These are phyloP conservation scores for Linum usitatissimum DNA, from an alignment of 345 rosid species.

Conservation along the genomic window DNA sequence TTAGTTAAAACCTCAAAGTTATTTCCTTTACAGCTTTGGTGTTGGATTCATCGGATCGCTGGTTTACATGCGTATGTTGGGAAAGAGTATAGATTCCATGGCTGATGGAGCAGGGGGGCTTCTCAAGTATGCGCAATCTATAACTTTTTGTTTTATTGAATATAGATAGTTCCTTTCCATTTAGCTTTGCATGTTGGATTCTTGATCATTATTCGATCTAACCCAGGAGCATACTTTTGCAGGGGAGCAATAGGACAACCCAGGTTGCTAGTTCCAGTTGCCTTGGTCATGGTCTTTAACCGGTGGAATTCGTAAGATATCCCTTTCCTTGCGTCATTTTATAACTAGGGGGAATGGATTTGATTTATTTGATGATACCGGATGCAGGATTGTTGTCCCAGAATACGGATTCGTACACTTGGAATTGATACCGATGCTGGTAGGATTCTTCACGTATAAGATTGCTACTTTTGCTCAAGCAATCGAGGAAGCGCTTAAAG, in stretches of 20 bases:
- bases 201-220: neutral
- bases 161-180: neutral
- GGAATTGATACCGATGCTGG: slow-evolving; percentile 81
- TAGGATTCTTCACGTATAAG: slow-evolving; percentile 90
- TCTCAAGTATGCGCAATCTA: slow-evolving; percentile 43
- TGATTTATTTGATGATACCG: neutral
- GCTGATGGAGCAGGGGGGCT: slow-evolving; percentile 77
- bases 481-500: slow-evolving; percentile 46
- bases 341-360: too few relatives aligned
- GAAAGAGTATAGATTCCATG: slow-evolving; percentile 75
- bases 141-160: neutral
- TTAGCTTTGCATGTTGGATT: neutral
- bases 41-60: slow-evolving; percentile 73
- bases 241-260: slow-evolving; percentile 88
- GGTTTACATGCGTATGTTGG: slow-evolving; percentile 76
- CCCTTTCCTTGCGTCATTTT: neutral
- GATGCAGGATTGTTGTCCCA: slow-evolving; percentile 71
- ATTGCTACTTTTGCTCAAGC: slow-evolving; percentile 86
- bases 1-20: slow-evolving; percentile 2
- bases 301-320: slow-evolving; percentile 77
- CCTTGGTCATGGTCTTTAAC: slow-evolving; percentile 80
- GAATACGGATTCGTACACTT: slow-evolving; percentile 66
- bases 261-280: slow-evolving; percentile 78
- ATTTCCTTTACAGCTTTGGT: slow-evolving; percentile 48
- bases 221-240: slow-evolving; percentile 13